Base-by-base conservation (phyloP, 148 eudicot genomes). In the Spergularia marina region DNA sequence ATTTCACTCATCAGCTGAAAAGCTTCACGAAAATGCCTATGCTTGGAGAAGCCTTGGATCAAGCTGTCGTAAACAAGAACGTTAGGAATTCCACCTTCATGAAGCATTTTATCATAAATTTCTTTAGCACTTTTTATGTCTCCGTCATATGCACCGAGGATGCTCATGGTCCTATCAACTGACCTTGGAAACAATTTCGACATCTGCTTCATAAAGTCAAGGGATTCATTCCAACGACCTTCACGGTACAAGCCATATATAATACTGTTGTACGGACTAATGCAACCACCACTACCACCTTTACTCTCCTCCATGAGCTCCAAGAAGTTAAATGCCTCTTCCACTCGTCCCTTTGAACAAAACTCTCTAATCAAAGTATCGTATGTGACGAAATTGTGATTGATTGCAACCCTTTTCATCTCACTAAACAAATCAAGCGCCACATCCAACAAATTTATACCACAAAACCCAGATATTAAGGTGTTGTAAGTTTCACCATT, bases 401-500 rank as follows among this genome's bases (percentile, higher is more conserved):
- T 62, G 3, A 90, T 78, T 51, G 94, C 94, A 72, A 78, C 99
- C 56, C 63, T 79, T 82, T 86, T 89, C 94, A 95, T 92, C 81
- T 90, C 95, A 65, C 80, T 73, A 77, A 92, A 91, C 91, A 95
- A 85, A 61, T 92, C 94, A 71, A 88, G 82, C 60, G 98, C 96
- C 12, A 75, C 77, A 76, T 87, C 90, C 17, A 92, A 65, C 91
- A 81, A 80, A 67, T 71, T 77, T 57, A 79, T 80, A 55, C 89
- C 87, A 72, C 94, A 92, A 61, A 90, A 91, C 20, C 94, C 98
- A 59, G 76, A 56, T 16, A 95, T 91, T 68, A 92, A 77, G 15
- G 66, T 74, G 77, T 92, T 92, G 74, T 95, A 95, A 12, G 98
- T 95, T 62, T 89, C 88, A 14, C 81, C 84, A 85, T 88, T 95